A percentile compares a stretch with the other conserved stretches of the same genome.
Evolutionary conservation across 495 filamentous ascomycete genomes (phyloP).

Genomic region (Penicillium egyptiacum): DNA sequence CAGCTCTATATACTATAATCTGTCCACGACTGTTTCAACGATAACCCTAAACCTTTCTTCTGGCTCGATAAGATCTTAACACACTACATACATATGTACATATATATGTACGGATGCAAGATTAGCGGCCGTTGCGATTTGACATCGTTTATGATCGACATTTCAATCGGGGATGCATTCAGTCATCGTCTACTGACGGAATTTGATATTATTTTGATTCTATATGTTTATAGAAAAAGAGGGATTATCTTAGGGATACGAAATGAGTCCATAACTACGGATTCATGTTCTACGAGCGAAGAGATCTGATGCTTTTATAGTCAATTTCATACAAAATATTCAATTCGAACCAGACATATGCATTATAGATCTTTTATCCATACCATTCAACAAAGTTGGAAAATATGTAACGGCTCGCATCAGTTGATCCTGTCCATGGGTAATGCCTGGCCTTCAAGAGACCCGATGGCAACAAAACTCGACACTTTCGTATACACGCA

Average conservation of each 20-base stretch:
- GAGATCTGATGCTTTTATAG: not conserved
- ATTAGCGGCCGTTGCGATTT: not conserved
- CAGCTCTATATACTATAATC: not conserved
- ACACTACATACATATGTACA: too few relatives aligned
- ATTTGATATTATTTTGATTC: not conserved
- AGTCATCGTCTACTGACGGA: not conserved
- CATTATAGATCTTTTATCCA: not conserved
- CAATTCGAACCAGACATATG: not conserved
- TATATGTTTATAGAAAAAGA: not conserved
- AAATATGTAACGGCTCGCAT: not conserved
- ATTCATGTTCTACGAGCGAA: not conserved
- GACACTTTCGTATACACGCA: not conserved
- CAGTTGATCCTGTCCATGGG: not conserved
- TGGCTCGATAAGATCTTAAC: not conserved
- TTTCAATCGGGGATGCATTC: not conserved
- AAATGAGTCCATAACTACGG: too few relatives aligned
- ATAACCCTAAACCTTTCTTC: not conserved
- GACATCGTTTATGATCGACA: not conserved
- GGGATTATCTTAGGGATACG: not conserved
- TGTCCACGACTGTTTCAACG: not conserved
- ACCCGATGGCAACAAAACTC: not conserved
- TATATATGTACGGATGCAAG: not conserved
- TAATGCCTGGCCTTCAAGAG: not conserved
- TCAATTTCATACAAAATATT: not conserved
- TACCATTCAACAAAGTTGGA: not conserved